Evolutionary conservation across 179 eudicot species (phyloP).

Genomic region (Pouteria campechiana): DNA sequence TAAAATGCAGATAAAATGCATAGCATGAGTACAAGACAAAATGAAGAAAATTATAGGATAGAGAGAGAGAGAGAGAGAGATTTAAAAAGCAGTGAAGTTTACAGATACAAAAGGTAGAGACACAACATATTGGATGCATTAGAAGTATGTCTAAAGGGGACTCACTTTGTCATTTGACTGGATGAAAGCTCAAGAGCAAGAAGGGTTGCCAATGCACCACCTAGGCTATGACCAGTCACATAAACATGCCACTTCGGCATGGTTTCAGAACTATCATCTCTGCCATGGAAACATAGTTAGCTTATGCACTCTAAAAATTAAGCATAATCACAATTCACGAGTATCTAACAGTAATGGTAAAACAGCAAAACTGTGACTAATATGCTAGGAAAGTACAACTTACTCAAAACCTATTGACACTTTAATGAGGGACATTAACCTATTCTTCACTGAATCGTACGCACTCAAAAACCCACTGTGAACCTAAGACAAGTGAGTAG

Average conservation of each 20-base stretch:
- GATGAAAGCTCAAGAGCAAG: slow-evolving; percentile 94
- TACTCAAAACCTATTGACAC: slow-evolving; percentile 58
- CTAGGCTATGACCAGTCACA: slow-evolving; percentile 95
- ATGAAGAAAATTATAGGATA: too few species aligned
- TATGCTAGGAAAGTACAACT: slow-evolving; percentile 6
- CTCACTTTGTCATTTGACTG: slow-evolving; percentile 83
- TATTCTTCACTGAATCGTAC: slow-evolving; percentile 87
- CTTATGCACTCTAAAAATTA: neutral
- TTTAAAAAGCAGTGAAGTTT: too few species aligned
- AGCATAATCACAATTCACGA: neutral
- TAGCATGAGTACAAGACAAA: too few species aligned
- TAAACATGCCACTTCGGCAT: slow-evolving; percentile 65
- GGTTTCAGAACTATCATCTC: slow-evolving; percentile 42
- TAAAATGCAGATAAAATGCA: too few species aligned
- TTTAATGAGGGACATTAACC: slow-evolving; percentile 64
- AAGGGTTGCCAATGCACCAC: slow-evolving; percentile 95
- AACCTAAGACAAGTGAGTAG: slow-evolving; percentile 35
- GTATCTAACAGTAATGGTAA: neutral
- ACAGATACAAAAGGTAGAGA: too few species aligned
- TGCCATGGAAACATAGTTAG: slow-evolving; percentile 18
- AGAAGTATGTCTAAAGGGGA: slow-evolving; percentile 5
- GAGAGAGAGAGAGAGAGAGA: too few species aligned
- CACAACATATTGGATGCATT: too few species aligned
- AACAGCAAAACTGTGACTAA: neutral
- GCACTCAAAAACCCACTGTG: slow-evolving; percentile 93